These are phyloP conservation scores for Penicillium sp. DNA, from an alignment of 2,329 filamentous ascomycete species.

Conservation along the genomic window DNA sequence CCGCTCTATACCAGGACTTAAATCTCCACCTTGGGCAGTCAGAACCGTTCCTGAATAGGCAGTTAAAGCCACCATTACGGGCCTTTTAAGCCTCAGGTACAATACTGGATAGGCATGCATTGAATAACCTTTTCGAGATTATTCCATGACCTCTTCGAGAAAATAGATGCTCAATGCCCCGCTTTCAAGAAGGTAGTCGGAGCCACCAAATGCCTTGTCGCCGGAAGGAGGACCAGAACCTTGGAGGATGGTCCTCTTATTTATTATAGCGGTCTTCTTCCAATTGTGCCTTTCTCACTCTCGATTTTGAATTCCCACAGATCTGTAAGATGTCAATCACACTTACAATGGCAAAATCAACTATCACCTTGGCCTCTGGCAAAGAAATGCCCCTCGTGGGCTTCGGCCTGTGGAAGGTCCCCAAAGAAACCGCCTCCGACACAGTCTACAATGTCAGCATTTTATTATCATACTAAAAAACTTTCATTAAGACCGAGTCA, in stretches of 20 bases:
- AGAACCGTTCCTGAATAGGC: slow-evolving; percentile 5
- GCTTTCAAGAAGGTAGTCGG: not conserved
- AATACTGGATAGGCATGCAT: not conserved
- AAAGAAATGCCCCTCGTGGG: slow-evolving; percentile 19
- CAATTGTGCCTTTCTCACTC: not conserved
- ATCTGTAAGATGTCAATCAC: not conserved
- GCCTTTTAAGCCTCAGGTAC: not conserved
- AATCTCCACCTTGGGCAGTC: slow-evolving; percentile 4
- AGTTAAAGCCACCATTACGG: not conserved
- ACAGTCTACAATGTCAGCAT: slow-evolving; percentile 13
- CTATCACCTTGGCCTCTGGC: slow-evolving; percentile 13
- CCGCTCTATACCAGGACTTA: not conserved
- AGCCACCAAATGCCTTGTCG: not conserved
- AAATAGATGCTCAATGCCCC: too few relatives aligned
- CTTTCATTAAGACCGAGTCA: not conserved
- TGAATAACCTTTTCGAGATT: not conserved
- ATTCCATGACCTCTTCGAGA: too few relatives aligned
- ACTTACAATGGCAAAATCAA: slow-evolving; percentile 7
- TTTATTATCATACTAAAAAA: not conserved
- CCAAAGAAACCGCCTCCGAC: slow-evolving; percentile 15
- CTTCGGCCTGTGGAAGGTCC: slow-evolving; percentile 18
- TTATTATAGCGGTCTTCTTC: not conserved
- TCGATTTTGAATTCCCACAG: not conserved
- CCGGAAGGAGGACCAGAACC: too few relatives aligned
- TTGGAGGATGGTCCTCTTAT: not conserved